These are phyloP conservation scores for Ogataea trehaloabstinens DNA, from an alignment of 805 yeast genomes.

Conservation along the genomic window DNA sequence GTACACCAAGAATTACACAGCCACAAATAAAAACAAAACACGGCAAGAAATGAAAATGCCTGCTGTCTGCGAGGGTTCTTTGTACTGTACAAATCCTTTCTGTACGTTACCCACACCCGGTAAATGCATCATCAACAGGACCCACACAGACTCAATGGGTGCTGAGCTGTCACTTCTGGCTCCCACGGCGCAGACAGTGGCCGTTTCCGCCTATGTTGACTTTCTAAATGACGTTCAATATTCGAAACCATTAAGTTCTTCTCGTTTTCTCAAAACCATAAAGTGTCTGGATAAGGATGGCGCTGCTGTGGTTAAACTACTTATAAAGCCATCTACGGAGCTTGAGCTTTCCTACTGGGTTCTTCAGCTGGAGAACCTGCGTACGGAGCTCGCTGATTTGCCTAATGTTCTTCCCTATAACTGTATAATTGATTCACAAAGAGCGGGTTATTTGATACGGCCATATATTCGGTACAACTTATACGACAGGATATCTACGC, in stretches of 20 bases:
- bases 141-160: slow-evolving; percentile 60
- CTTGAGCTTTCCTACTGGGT: slow-evolving; percentile 35
- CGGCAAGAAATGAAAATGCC: too few relatives aligned
- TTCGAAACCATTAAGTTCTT: slow-evolving; percentile 69
- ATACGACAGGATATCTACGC: slow-evolving; percentile 81
- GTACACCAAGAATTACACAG: too few relatives aligned
- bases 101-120: too few relatives aligned
- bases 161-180: slow-evolving; percentile 81
- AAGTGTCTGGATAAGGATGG: slow-evolving; percentile 76
- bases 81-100: too few relatives aligned
- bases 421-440: slow-evolving; percentile 76
- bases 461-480: slow-evolving; percentile 76
- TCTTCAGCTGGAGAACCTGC: slow-evolving; percentile 33
- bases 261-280: slow-evolving; percentile 83
- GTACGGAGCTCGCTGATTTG: slow-evolving; percentile 41
- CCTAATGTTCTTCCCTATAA: slow-evolving; percentile 71
- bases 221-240: slow-evolving; percentile 75
- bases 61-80: too few relatives aligned
- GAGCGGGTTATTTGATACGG: slow-evolving; percentile 88
- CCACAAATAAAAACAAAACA: too few relatives aligned
- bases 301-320: slow-evolving; percentile 71
- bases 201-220: slow-evolving; percentile 84
- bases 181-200: slow-evolving; percentile 90
- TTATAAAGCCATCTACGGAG: slow-evolving; percentile 64
- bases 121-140: too few relatives aligned